phyloP scores from a whole-genome alignment of 2,329 filamentous ascomycete species.

The Aureobasidium sp. region DNA sequence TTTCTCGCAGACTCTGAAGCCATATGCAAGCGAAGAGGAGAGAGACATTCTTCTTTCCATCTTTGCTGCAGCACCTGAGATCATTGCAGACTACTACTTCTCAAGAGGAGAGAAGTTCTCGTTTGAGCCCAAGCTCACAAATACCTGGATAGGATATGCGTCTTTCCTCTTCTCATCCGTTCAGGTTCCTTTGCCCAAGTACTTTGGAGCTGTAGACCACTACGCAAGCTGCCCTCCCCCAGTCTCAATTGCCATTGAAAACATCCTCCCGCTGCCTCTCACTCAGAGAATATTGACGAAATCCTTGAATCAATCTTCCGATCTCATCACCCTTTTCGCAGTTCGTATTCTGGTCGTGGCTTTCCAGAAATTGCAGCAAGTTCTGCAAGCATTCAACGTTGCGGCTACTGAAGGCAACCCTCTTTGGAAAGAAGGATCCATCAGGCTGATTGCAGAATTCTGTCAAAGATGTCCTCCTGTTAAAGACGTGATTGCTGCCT shows the following conservation, averaged over 20 bases:
- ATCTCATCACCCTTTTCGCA: constrained; percentile 77
- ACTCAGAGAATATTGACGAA: constrained; percentile 71
- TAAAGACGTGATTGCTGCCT: constrained; percentile 70
- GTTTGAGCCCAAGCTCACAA: constrained; percentile 86
- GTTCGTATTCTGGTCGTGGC: constrained; percentile 71
- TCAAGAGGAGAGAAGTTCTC: constrained; percentile 54
- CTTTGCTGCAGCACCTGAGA: constrained; percentile 74
- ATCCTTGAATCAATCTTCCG: constrained; percentile 70
- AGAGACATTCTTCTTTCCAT: constrained; percentile 74
- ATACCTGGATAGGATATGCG: constrained; percentile 92
- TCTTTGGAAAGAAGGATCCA: constrained; percentile 64
- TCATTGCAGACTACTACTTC: constrained; percentile 81
- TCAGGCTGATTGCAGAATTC: constrained; percentile 66
- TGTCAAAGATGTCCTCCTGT: constrained; percentile 71
- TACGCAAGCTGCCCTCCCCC: constrained; percentile 68
- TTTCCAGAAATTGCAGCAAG: constrained; percentile 66
- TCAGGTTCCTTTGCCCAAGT: constrained; percentile 62
- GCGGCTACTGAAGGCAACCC: constrained; percentile 37
- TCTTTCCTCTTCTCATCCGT: constrained; percentile 80
- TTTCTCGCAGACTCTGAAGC: constrained; percentile 70
- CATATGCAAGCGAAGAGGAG: constrained; percentile 75
- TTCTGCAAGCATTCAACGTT: constrained; percentile 54
- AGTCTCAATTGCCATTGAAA: constrained; percentile 72
- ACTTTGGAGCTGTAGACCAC: constrained; percentile 60
- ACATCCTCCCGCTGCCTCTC: constrained; percentile 74